phyloP scores from a whole-genome alignment of 805 yeast genomes.

The Zygotorulaspora florentina region DNA sequence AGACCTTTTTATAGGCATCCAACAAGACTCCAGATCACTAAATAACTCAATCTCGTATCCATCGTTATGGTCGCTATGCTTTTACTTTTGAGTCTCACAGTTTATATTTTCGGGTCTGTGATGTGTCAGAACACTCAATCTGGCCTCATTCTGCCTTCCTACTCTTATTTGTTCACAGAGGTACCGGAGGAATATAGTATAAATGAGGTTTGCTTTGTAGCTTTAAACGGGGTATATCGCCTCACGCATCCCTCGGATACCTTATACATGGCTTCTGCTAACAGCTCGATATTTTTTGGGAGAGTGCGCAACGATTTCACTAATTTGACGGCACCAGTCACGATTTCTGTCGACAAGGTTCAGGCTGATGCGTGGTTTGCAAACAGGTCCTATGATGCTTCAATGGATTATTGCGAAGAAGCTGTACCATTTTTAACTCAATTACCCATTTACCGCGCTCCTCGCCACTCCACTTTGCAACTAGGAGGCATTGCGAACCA shows the following conservation, averaged over 20 bases:
- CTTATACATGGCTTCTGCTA: not conserved
- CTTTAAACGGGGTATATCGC: not conserved
- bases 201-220: not conserved
- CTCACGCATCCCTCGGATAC: not conserved
- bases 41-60: not conserved
- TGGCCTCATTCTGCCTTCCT: not conserved
- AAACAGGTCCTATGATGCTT: not conserved
- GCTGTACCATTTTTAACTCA: not conserved
- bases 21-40: not conserved
- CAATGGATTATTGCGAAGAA: not conserved
- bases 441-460: not conserved
- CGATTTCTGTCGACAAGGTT: not conserved
- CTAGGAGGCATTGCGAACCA: not conserved
- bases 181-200: not conserved
- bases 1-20: not conserved
- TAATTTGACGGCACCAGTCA: not conserved
- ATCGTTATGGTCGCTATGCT: not conserved
- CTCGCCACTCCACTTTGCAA: not conserved
- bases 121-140: not conserved
- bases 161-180: not conserved
- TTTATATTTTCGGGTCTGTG: not conserved
- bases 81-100: not conserved
- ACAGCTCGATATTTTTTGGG: not conserved
- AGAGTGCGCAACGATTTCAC: not conserved
- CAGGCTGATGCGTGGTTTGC: not conserved